phyloP scores from a whole-genome alignment of 169 alveolate species.

The Cryptosporidium sp. region DNA sequence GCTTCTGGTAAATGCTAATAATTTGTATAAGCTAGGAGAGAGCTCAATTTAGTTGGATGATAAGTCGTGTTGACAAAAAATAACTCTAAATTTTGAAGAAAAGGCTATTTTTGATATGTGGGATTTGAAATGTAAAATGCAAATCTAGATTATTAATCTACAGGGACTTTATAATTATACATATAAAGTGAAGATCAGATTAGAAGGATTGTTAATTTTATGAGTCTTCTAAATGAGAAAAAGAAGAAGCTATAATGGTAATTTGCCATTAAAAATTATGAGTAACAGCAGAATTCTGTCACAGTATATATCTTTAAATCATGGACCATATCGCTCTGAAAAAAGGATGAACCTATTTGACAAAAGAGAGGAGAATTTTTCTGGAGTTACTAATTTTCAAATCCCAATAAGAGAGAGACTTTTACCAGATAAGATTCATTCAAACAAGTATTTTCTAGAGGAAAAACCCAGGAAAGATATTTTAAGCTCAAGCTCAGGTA shows the following conservation, averaged over 20 bases:
- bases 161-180: not conserved
- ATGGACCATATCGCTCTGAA: conserved; percentile 14
- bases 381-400: not conserved
- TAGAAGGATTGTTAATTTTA: not conserved
- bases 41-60: not conserved
- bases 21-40: not conserved
- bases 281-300: conserved; percentile 6
- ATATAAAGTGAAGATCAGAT: not conserved
- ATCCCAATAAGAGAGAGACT: not conserved
- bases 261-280: conserved; percentile 64
- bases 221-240: not conserved
- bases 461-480: not conserved
- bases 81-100: not conserved
- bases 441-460: not conserved
- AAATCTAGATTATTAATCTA: not conserved
- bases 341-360: not conserved
- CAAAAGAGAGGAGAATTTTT: not conserved
- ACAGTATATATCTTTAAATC: conserved; percentile 35
- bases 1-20: not conserved
- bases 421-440: not conserved
- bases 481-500: not conserved
- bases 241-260: conserved; percentile 32
- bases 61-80: not conserved
- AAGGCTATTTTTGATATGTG: not conserved
- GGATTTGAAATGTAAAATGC: not conserved